Evolutionary conservation across 179 eudicot genomes (phyloP), one percentile per base, ranked within the genome.

Genomic region (Heliamphora pulchella): DNA sequence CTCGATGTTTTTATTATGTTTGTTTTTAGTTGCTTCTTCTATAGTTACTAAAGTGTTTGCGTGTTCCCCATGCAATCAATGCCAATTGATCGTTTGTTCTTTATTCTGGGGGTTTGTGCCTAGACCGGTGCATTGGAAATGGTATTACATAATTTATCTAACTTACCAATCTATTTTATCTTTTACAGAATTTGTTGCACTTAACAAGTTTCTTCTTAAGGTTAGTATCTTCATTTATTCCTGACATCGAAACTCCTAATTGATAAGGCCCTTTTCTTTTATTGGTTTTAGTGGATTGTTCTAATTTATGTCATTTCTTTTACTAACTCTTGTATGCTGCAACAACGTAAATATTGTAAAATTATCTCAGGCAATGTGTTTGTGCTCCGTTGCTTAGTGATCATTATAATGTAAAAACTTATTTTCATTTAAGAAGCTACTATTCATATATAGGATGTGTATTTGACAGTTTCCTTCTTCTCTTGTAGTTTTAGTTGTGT

Each of bases 151-250:
- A 1, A 48, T 47, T 64, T 81, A 74, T 75, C 65, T 84, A 48
- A 81, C 76, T 41, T 80, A 80, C 20, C 44, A 73, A 15, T 61
- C 71, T 66, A 8, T 76, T 44, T 79, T 81, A 8, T 67, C 73
- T 81, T 68, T 82, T 71, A 74, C 96, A 94, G 98, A 94, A 82
- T 94, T 94, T 85, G 84, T 91, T 67, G 92, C 92, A 5, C 96
- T 94, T 8, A 92, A 91, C 87, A 89, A 89, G 79, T 94, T 90
- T 81, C 98, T 94, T 71, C 83, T 94, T 14, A 92, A 91, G 98
- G 98, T 94, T 58, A 87, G 91, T 81, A 22, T 74, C 65, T 44
- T 78, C 67, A 39, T 50, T 54, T 58, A 31, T 70, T 8, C 51
- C 41, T n/a, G 14, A 55, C 46, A 15, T 71, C 46, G 82, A 51